A percentile compares a stretch with the other conserved stretches of the same genome.
phyloP scores from a whole-genome alignment of 2,329 filamentous ascomycete species.

The Cercospora sesami region DNA sequence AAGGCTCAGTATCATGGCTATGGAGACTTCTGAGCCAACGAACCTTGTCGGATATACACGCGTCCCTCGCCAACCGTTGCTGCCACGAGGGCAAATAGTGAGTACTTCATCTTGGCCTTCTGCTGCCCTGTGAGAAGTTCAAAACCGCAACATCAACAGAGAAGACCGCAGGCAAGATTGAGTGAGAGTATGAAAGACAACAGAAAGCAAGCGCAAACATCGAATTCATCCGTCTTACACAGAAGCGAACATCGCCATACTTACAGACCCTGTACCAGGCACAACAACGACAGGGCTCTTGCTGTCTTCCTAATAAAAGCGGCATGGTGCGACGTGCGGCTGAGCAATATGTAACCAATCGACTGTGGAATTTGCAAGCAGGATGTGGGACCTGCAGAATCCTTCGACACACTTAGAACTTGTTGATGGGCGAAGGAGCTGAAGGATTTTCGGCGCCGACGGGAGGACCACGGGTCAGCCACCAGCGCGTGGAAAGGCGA shows the following conservation, averaged over 20 bases:
- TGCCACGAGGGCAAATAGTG: constrained; percentile 3
- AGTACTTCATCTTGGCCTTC: neutral
- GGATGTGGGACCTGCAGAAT: constrained; percentile 12
- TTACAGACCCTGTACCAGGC: neutral
- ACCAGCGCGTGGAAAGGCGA: constrained; percentile 4
- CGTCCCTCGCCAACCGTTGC: constrained; percentile 1
- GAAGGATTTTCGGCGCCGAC: neutral
- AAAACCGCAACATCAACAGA: neutral
- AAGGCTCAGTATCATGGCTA: neutral
- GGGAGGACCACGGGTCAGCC: neutral
- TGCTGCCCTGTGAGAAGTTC: neutral
- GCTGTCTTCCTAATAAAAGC: constrained; percentile 2
- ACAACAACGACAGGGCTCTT: neutral
- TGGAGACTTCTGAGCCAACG: neutral
- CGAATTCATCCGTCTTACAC: constrained; percentile 7
- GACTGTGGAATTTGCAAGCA: neutral
- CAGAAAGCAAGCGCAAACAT: neutral
- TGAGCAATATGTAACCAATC: constrained; percentile 7
- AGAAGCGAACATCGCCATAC: neutral
- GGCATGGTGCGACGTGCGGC: constrained; percentile 14
- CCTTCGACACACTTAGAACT: neutral
- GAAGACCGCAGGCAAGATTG: neutral
- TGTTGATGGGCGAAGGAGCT: constrained; percentile 1
- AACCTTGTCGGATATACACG: constrained; percentile 9
- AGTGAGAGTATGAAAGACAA: neutral